Base-by-base conservation (phyloP, 1,139 yeast genomes). In the Groenewaldozyma sp. region DNA sequence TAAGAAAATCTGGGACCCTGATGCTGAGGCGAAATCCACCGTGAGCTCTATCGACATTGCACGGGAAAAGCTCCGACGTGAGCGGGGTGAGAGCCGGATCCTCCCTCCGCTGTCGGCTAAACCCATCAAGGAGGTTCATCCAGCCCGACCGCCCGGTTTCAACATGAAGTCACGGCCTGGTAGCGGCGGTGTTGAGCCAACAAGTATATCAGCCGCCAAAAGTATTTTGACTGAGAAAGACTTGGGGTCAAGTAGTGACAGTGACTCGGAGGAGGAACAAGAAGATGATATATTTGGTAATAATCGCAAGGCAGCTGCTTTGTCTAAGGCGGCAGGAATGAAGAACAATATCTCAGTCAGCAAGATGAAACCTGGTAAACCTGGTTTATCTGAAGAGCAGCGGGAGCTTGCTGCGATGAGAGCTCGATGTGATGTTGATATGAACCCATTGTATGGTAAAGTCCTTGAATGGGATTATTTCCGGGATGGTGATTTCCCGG, bases 101-200 rank as follows among this genome's bases (percentile, higher is more conserved):
- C 17, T 40, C 13, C 32, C 41, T 3, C 31, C 42, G 13, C 35
- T 43, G 16, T 37, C 44, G 20, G 33, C 48, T 14, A 35, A 36
- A n/a, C 41, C 48, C 3, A 45, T 52, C 6, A 49, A 44, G 60
- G 48, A 65, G 54, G 38, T 64, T 47, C 81, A 62, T 35, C 82
- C 95, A 2, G 74, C 95, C 1, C 68, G 95, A 38, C 83, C 88
- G 0, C 76, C 94, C 1, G 96, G 95, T 0, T 88, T 86, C 60
- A 82, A 86, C 54, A 52, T 66, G 31, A 42, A 55, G 35, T 10
- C 33, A 6, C 18, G 19, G 9, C 20, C 36, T 16, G 14, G 13
- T 6, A 31, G 32, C 17, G 21, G 24, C 24, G 21, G 26, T 7
- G 11, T 7, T 7, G 7, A 7, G 7, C 31, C 10, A 9, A 27